Evolutionary conservation across 2,329 filamentous ascomycete species (phyloP).

Genomic region (Phialophora verrucosa): DNA sequence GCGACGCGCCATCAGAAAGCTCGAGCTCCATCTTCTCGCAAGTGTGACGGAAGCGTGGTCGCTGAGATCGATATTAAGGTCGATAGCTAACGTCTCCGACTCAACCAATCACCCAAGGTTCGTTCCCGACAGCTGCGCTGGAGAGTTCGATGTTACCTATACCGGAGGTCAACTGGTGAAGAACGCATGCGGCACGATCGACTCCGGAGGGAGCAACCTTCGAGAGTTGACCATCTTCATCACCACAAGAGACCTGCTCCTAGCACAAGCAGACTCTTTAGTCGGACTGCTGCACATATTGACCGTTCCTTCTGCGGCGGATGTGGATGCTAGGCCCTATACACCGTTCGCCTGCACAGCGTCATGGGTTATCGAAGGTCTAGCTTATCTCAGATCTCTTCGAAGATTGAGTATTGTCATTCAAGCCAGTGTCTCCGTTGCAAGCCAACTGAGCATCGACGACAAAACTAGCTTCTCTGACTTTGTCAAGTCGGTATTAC

Average conservation of each 20-base stretch:
- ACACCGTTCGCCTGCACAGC: constrained; percentile 9
- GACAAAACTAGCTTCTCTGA: constrained; percentile 12
- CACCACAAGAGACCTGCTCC: constrained; percentile 21
- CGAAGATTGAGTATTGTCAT: constrained; percentile 20
- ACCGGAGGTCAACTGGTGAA: neutral
- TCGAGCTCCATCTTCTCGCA: constrained; percentile 21
- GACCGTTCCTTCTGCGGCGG: neutral
- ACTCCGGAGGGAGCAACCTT: neutral
- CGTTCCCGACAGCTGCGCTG: neutral
- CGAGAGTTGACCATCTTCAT: constrained; percentile 16
- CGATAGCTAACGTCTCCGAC: constrained; percentile 8
- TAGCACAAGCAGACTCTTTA: constrained; percentile 23
- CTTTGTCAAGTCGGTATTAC: neutral
- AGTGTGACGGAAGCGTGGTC: constrained; percentile 21
- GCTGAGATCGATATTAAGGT: constrained; percentile 15
- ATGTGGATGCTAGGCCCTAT: neutral
- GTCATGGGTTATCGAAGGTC: constrained; percentile 23
- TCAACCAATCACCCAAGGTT: neutral
- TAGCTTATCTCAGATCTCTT: constrained; percentile 19
- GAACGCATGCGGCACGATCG: neutral
- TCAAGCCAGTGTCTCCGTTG: constrained; percentile 16
- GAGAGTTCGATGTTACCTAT: neutral
- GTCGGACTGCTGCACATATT: constrained; percentile 22
- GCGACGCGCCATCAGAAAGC: constrained; percentile 11
- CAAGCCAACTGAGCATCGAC: neutral